Evolutionary conservation across 169 alveolate species (phyloP), one percentile per base, ranked within the genome.

Genomic region (Plasmodium fragile): DNA sequence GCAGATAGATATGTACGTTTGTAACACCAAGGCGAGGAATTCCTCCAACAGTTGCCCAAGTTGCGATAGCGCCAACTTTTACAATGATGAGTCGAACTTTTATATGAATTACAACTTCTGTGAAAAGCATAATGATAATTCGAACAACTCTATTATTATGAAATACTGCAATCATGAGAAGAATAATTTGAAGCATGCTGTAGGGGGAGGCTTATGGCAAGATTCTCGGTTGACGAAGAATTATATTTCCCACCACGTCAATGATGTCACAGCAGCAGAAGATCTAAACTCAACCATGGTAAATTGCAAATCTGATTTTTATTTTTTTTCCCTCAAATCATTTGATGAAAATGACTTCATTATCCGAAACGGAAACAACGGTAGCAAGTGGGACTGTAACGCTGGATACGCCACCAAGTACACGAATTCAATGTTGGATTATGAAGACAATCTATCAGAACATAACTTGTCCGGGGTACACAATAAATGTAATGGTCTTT

Each of bases 11-110:
- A 72, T 16, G 8, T 84, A 84, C 45, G 25, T 84, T n/a, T 10
- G 78, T 52, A 78, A 77, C 70, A 77, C 25, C 32, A 89, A 72
- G 55, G 5, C 36, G 5, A 65, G 71, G 53, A 89, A 89, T 36
- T 77, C 39, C 32, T 89, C 94, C 8, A 89, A 89, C 69, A 89
- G 94, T 89, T 89, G 45, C 43, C 90, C 36, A 43, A 89, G 81
- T 78, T 89, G 82, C 45, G 94, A 89, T 39, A 89, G 89, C 34
- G 81, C 32, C 22, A 78, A 89, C 69, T 65, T 49, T 84, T 65
- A 59, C 79, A 84, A 84, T 73, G 92, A 83, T 43, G 92, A 83
- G 75, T 83, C 82, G 36, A 83, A 83, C 25, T 85, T 73, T 75
- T 78, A 59, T 32, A 89, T 69, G 90, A 78, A 89, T 78, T 53